Base-by-base conservation (phyloP, 2,329 filamentous ascomycete genomes). In the Phialocephala subalpina region DNA sequence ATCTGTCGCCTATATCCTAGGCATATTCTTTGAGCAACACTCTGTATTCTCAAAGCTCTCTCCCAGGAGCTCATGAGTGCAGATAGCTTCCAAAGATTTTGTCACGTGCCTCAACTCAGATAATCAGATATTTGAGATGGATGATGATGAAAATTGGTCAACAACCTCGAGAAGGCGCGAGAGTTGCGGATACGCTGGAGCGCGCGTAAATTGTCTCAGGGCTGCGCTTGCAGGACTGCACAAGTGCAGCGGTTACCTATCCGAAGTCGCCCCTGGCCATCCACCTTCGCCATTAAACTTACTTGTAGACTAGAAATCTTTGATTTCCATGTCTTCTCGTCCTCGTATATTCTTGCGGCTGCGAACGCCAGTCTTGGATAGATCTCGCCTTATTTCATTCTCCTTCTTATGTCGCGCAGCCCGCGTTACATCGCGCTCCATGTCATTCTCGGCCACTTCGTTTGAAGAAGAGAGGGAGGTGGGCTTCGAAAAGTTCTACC, bases 401-500 rank as follows among this genome's bases (percentile, higher is more conserved):
- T 64, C 62, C 63, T 71, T 62, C 63, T 64, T 65, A 63, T 65
- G 49, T 72, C 57, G 67, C 58, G 57, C 62, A 58, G 49, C 63
- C 60, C 62, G 64, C 65, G 62, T 65, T 66, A 60, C 62, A 64
- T 69, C 63, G 60, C 67, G 62, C 58, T 67, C 65, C 45, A 69
- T 68, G 52, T 68, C 65, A 63, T 64, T 66, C 57, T 66, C 65
- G 40, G 57, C 62, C 61, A 69, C 66, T 66, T 63, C 64, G 56
- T 69, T 70, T 64, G 68, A 72, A 69, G 70, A 72, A 67, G 70
- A 72, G 65, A 67, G 64, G 67, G 67, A 67, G 66, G 42, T 63
- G 57, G 66, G 62, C 63, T 70, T 69, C 64, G 60, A 70, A 70
- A 70, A 71, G 45, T 69, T 71, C 62, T 72, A 72, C 62, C 67